phyloP scores from a whole-genome alignment of 495 filamentous ascomycete species.

The Tuber aestivum region DNA sequence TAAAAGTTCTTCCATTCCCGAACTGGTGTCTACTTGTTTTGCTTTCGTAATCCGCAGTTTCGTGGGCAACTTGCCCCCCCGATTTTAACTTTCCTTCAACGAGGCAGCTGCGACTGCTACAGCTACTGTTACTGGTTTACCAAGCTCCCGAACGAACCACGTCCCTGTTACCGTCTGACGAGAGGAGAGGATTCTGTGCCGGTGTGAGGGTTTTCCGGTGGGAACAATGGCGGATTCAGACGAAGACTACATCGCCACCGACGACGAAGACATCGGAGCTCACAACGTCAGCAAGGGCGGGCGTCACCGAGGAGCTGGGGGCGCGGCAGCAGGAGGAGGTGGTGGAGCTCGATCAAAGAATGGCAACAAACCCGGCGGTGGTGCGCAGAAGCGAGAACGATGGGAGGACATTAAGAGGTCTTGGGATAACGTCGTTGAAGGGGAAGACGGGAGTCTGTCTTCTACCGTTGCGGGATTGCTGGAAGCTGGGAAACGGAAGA shows the following conservation, averaged over 20 bases:
- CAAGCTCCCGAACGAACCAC: neutral
- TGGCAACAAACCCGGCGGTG: slow-evolving; percentile 19
- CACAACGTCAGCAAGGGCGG: slow-evolving; percentile 36
- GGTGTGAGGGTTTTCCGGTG: neutral
- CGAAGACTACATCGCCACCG: slow-evolving; percentile 73
- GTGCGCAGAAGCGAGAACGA: slow-evolving; percentile 48
- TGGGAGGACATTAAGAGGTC: slow-evolving; percentile 54
- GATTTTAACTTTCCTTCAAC: slow-evolving; percentile 4
- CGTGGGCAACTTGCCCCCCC: neutral
- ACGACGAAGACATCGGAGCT: slow-evolving; percentile 67
- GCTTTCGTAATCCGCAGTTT: slow-evolving; percentile 23
- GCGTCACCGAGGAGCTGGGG: slow-evolving; percentile 26
- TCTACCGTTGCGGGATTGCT: slow-evolving; percentile 62
- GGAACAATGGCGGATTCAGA: slow-evolving; percentile 65
- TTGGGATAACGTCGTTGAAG: slow-evolving; percentile 66
- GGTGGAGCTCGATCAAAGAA: slow-evolving; percentile 44
- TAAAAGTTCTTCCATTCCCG: slow-evolving; percentile 17
- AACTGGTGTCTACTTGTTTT: neutral
- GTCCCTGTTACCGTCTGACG: neutral
- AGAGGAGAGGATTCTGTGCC: neutral
- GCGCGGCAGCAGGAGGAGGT: slow-evolving; percentile 36
- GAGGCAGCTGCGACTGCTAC: slow-evolving; percentile 10
- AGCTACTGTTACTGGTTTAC: slow-evolving; percentile 9
- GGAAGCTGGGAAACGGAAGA: slow-evolving; percentile 68
- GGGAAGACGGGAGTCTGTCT: slow-evolving; percentile 67